Evolutionary conservation across 352 stramenopile species (phyloP).

Genomic region (Globisporangium abappressorium): DNA sequence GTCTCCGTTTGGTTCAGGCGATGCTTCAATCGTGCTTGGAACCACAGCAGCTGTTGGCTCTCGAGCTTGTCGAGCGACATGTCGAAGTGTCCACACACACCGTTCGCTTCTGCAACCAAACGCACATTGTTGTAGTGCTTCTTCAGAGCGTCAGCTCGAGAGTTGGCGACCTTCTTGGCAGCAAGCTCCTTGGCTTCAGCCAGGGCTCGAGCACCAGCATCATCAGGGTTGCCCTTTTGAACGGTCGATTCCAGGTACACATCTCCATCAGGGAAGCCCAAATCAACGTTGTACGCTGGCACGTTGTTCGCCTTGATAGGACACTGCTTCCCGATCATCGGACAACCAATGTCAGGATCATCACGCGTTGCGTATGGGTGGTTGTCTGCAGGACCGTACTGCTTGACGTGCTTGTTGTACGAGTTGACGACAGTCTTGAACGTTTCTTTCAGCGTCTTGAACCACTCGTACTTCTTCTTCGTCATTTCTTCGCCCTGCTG

Average conservation of each 20-base stretch:
- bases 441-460: slow-evolving; percentile 90
- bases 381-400: slow-evolving; percentile 88
- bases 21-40: slow-evolving; percentile 72
- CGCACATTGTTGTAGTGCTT: slow-evolving; percentile 88
- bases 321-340: slow-evolving; percentile 90
- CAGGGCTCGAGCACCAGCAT: slow-evolving; percentile 64
- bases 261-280: slow-evolving; percentile 78
- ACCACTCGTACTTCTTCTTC: slow-evolving; percentile 91
- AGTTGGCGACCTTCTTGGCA: slow-evolving; percentile 65
- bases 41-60: slow-evolving; percentile 66
- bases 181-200: slow-evolving; percentile 64
- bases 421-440: slow-evolving; percentile 92
- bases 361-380: slow-evolving; percentile 87
- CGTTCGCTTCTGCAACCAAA: slow-evolving; percentile 77
- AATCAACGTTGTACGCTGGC: slow-evolving; percentile 73
- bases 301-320: slow-evolving; percentile 83
- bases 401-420: slow-evolving; percentile 88
- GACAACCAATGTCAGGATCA: slow-evolving; percentile 77
- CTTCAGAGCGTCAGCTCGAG: slow-evolving; percentile 73
- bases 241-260: slow-evolving; percentile 76
- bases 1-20: slow-evolving; percentile 69
- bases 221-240: slow-evolving; percentile 64
- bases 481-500: slow-evolving; percentile 91
- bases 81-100: slow-evolving; percentile 73
- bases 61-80: slow-evolving; percentile 75